Evolutionary conservation across 352 stramenopile species (phyloP), one percentile per base, ranked within the genome.

Genomic region (Pythium rishiriense): DNA sequence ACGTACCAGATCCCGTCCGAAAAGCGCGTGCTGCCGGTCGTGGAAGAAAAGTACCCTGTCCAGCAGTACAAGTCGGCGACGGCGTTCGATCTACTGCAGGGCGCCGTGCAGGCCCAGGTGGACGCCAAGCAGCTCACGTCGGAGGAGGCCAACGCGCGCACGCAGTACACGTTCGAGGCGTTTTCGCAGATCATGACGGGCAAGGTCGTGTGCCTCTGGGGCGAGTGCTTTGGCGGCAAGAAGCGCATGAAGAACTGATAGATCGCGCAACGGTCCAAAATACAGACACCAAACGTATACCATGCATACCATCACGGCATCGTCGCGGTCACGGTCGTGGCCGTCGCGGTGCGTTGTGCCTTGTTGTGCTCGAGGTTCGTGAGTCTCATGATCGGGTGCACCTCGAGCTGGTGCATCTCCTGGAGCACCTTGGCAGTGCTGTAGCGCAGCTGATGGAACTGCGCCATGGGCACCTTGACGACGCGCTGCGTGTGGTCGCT

Each of bases 1-100:
- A 94, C 86, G 59, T 92, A 89, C 60, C 86, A 94, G 68, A 79
- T 94, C 50, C 86, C 86, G 52, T 92, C 86, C 2, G 86, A 94
- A 66, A 94, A 94, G 65, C 86, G 86, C 37, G 84, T 94, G 54
- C 59, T 93, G 17, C 69, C 81, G 12, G 54, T 88, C 21, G 60
- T 76, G 3, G 84, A 87, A n/a, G 81, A 74, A 50, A 87, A 88
- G 70, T 91, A 84, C 53, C 84, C 84, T 41, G 85, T 91, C 72
- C 84, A 94, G 62, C 69, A 88, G 72, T 92, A 90, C 70, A 75
- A 79, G 46, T n/a, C 65, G 0, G 86, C 66, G 29, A 78, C 69
- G 11, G 53, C 76, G 42, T 45, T 64, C 45, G 72, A 81, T 41
- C 41, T 85, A 17, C 50, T 85, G 7, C 26, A 77, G 9, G 70